Evolutionary conservation across 768 basidiomycete genomes (phyloP), one percentile per base, ranked within the genome.

Genomic region (Crassisporium funariophilum): DNA sequence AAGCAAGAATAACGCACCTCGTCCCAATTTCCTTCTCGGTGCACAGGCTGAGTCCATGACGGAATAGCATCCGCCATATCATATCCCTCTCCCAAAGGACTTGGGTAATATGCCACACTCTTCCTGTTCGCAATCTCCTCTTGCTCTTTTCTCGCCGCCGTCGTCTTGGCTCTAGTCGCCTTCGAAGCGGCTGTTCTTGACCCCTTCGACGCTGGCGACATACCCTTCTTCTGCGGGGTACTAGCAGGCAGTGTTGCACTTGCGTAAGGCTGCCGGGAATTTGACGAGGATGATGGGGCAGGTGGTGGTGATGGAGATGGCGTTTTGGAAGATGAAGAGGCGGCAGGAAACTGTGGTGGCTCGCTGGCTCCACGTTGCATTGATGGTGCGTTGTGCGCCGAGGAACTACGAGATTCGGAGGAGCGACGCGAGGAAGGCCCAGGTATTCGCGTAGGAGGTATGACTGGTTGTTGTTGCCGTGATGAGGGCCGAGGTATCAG

Each of bases 1-100:
- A 39, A 47, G 36, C 56, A 44, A 38, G 41, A 5, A 40, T 33
- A 21, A 71, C 78, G 59, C 57, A 82, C 88, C 61, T 93, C 90
- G 58, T 93, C 90, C 90, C 91, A 93, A 57, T 88, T 91, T 1
- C 87, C 86, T 17, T 78, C 72, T 47, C 68, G 69, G 19, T 75
- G 78, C 20, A 84, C 71, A 19, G 88, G 87, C 59, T 90, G 84
- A 13, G 86, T 89, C 89, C 87, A 89, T 3, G 79, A 76, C 5
- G 91, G 90, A 60, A 92, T 90, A 17, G 90, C 90, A 63, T 91
- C 73, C 41, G 77, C 76, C 68, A 85, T 69, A 38, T 79, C 72
- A 49, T 60, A 63, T 38, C 67, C 76, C 37, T 69, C 79, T 19
- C 71, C 71, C 8, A 55, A 75, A 0, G 83, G 78, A 1, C 75